Conservation (phyloP, 2,329 filamentous ascomycete genomes). For the Pseudogymnoascus sp. region DNA sequence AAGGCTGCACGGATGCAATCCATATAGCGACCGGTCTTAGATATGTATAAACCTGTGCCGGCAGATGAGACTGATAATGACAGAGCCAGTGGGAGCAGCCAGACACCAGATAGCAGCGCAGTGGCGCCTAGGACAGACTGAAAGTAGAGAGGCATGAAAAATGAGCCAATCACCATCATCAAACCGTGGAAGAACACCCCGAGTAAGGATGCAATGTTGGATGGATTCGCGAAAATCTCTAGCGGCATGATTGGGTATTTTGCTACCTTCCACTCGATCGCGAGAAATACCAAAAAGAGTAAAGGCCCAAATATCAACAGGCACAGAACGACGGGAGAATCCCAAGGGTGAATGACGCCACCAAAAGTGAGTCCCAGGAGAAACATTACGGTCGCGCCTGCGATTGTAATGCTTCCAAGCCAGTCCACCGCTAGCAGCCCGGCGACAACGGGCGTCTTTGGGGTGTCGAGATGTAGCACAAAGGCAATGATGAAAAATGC, state of each 20-base stretch:
- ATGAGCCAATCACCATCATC: conserved; percentile 19
- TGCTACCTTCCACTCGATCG: conserved; percentile 66
- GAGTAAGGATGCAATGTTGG: conserved; percentile 56
- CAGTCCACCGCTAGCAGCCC: conserved; percentile 56
- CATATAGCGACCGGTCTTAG: conserved; percentile 58
- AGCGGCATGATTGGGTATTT: conserved; percentile 72
- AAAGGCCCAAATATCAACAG: conserved; percentile 55
- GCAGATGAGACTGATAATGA: conserved; percentile 57
- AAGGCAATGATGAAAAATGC: conserved; percentile 47
- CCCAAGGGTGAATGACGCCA: conserved; percentile 59
- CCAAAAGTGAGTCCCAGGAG: conserved; percentile 81
- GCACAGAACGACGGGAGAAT: conserved; percentile 25
- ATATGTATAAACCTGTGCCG: conserved; percentile 46
- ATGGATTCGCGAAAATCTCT: conserved; percentile 56
- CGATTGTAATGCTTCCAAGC: conserved; percentile 50
- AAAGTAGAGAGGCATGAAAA: conserved; percentile 56
- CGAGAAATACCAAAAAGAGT: conserved; percentile 49
- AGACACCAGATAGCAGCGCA: conserved; percentile 68
- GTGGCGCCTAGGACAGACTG: conserved; percentile 63
- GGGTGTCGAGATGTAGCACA: conserved; percentile 59
- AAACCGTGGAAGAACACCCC: conserved; percentile 67
- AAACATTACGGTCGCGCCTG: conserved; percentile 73
- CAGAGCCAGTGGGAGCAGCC: conserved; percentile 62
- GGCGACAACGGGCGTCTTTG: conserved; percentile 50
- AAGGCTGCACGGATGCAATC: conserved; percentile 51